Conservation (phyloP, 495 filamentous ascomycete species). For the Halenospora varia region DNA sequence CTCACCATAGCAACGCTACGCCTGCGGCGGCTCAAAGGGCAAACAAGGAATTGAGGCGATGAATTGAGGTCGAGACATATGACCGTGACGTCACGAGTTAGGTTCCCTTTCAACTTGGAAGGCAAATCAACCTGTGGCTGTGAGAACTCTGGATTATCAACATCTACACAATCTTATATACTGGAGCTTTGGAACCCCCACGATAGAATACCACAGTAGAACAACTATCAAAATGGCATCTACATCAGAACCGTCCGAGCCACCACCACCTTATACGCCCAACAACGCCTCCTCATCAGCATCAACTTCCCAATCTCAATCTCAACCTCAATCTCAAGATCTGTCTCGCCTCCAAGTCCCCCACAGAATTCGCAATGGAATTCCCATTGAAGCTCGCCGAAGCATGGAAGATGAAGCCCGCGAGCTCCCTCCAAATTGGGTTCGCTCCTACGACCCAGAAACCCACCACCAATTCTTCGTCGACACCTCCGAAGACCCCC, state of each 20-base stretch:
- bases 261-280: constrained; percentile 12
- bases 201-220: too few relatives aligned
- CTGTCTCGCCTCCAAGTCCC: neutral
- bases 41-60: neutral
- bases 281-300: neutral
- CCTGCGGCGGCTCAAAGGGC: too few relatives aligned
- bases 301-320: neutral
- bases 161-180: too few relatives aligned
- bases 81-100: neutral
- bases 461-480: constrained; percentile 48
- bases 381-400: constrained; percentile 37
- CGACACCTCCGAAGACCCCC: constrained; percentile 40
- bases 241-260: constrained; percentile 4
- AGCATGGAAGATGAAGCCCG: constrained; percentile 47
- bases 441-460: constrained; percentile 39
- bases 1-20: neutral
- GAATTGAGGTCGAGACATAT: too few relatives aligned
- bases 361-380: constrained; percentile 32
- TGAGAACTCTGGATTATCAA: too few relatives aligned
- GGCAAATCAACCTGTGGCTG: too few relatives aligned
- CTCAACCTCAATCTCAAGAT: neutral
- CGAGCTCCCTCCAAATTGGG: constrained; percentile 39
- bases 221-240: constrained; percentile 7
- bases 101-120: too few relatives aligned
- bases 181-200: too few relatives aligned